A percentile compares a stretch with the other conserved stretches of the same genome.
phyloP scores from a whole-genome alignment of 2,329 filamentous ascomycete species.

The Fusarium nematophilum region DNA sequence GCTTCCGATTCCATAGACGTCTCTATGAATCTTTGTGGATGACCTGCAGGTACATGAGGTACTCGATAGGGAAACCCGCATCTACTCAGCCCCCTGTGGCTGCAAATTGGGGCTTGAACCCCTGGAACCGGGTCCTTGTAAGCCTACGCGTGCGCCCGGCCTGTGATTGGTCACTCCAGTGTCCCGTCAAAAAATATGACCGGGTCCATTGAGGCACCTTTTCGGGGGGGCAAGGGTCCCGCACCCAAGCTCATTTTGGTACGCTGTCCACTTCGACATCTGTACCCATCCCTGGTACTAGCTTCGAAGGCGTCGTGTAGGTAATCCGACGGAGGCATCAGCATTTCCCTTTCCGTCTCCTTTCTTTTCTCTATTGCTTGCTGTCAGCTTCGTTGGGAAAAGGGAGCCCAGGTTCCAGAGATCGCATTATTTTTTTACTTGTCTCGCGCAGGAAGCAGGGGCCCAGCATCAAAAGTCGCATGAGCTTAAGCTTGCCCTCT shows the following conservation, averaged over 20 bases:
- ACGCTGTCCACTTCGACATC: slow-evolving; percentile 39
- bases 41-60: too few relatives aligned
- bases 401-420: background rate
- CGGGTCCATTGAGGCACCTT: background rate
- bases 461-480: background rate
- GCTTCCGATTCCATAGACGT: slow-evolving; percentile 6
- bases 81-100: slow-evolving; percentile 8
- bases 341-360: slow-evolving; percentile 11
- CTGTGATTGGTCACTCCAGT: slow-evolving; percentile 6
- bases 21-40: slow-evolving; percentile 11
- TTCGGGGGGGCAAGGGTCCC: slow-evolving; percentile 16
- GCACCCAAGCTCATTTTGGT: slow-evolving; percentile 32
- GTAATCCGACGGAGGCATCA: slow-evolving; percentile 7
- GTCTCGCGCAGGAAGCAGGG: background rate
- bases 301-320: slow-evolving; percentile 10
- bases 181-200: slow-evolving; percentile 8
- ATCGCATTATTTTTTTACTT: background rate
- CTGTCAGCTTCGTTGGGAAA: background rate
- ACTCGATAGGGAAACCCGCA: background rate
- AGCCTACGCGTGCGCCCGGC: background rate
- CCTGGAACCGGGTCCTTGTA: slow-evolving; percentile 7
- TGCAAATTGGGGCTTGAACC: background rate
- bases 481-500: slow-evolving; percentile 29
- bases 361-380: slow-evolving; percentile 5
- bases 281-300: slow-evolving; percentile 17